Evolutionary conservation across 2,329 filamentous ascomycete species (phyloP).

Genomic region (Pseudogymnoascus verrucosus): DNA sequence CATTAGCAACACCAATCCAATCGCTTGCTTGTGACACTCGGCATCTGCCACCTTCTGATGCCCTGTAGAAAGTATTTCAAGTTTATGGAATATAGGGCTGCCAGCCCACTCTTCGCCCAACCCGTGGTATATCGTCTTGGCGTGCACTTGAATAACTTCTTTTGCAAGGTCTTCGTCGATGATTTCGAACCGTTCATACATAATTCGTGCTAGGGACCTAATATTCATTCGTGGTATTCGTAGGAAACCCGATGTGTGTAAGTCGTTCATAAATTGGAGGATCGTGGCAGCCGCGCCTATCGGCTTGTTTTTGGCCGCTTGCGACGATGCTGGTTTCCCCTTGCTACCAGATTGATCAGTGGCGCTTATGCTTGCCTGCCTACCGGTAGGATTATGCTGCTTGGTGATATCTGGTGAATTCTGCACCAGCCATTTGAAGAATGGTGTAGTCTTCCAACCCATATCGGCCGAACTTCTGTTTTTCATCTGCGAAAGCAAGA

Average conservation of each 20-base stretch:
- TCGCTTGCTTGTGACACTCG: not conserved
- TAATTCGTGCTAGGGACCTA: not conserved
- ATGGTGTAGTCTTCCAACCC: conserved; percentile 38
- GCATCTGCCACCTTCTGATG: not conserved
- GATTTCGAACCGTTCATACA: conserved; percentile 11
- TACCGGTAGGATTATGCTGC: not conserved
- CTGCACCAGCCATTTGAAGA: conserved; percentile 41
- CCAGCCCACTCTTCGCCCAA: conserved; percentile 9
- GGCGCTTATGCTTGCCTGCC: not conserved
- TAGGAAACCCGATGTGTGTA: not conserved
- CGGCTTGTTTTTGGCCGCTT: not conserved
- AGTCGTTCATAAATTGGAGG: conserved; percentile 5
- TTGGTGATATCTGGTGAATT: conserved; percentile 3
- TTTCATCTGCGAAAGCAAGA: conserved; percentile 45
- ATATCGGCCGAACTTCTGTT: conserved; percentile 25
- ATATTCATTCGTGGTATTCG: conserved; percentile 8
- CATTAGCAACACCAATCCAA: not conserved
- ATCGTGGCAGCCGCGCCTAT: not conserved
- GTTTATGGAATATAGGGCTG: conserved; percentile 7
- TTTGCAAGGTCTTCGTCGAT: conserved; percentile 8
- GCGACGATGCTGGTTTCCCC: not conserved
- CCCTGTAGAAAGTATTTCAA: not conserved
- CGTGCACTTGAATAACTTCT: conserved; percentile 9
- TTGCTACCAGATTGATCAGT: not conserved
- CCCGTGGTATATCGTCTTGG: conserved; percentile 8